A percentile compares a stretch with the other conserved stretches of the same genome.
Conservation (phyloP, 495 filamentous ascomycete genomes). For the Thermochaetoides thermophila region DNA sequence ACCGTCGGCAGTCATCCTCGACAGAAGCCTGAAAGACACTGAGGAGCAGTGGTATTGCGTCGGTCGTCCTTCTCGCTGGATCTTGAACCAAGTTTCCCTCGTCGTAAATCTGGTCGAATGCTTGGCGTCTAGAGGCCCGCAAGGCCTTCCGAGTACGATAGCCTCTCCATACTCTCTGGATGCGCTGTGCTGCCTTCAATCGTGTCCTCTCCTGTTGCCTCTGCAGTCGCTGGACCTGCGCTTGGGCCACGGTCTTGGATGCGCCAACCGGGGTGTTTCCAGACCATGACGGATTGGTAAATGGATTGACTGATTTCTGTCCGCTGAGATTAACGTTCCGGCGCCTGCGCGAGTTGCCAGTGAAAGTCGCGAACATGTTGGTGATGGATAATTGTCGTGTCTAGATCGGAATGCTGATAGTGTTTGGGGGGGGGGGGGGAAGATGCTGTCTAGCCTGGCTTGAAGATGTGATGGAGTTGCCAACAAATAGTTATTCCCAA, state of each 20-base stretch:
- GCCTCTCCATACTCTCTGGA: slow-evolving; percentile 80
- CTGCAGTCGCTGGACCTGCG: slow-evolving; percentile 65
- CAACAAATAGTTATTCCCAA: no score
- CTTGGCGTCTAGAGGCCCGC: slow-evolving; percentile 40
- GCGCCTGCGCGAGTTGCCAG: slow-evolving; percentile 66
- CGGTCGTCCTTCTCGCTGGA: slow-evolving; percentile 12
- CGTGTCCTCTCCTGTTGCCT: slow-evolving; percentile 73
- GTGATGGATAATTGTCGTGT: no score
- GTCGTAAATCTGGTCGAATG: slow-evolving; percentile 48
- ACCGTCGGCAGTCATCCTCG: slow-evolving; percentile 21
- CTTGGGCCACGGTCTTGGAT: slow-evolving; percentile 65
- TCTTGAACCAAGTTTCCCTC: slow-evolving; percentile 1
- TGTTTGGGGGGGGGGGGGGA: no score
- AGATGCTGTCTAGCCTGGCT: no score
- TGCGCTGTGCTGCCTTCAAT: slow-evolving; percentile 52
- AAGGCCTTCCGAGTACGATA: slow-evolving; percentile 47
- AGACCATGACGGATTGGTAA: slow-evolving; percentile 40
- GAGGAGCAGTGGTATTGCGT: slow-evolving; percentile 23
- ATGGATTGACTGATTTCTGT: slow-evolving; percentile 55
- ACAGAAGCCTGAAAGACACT: slow-evolving; percentile 15
- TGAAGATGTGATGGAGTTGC: no score
- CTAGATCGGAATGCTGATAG: no score
- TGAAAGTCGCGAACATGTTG: slow-evolving; percentile 91
- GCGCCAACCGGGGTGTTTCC: slow-evolving; percentile 36
- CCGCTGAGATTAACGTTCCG: slow-evolving; percentile 92